These are phyloP conservation scores for Gastrodia elata DNA, from an alignment of 106 monocot species.

Conservation along the genomic window DNA sequence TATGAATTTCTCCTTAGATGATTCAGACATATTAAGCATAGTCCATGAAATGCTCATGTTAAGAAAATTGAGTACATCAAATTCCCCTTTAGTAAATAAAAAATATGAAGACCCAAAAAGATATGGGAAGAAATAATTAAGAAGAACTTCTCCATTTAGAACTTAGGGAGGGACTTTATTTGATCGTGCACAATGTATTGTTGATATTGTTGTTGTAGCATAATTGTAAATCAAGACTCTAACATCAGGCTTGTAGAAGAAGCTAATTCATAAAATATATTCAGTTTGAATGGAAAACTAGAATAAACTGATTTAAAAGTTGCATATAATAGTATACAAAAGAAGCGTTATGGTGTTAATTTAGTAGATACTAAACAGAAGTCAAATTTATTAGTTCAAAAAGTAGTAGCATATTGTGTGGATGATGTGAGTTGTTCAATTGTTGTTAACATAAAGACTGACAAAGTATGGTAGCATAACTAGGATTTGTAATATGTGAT, in stretches of 20 bases:
- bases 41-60: too few species aligned
- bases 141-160: too few species aligned
- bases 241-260: neutral
- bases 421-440: neutral
- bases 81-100: too few species aligned
- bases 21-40: too few species aligned
- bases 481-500: neutral
- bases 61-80: too few species aligned
- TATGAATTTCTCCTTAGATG: too few species aligned
- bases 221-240: neutral
- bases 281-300: neutral
- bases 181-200: too few species aligned
- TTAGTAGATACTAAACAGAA: neutral
- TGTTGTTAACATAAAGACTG: neutral
- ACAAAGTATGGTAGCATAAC: neutral
- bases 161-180: too few species aligned
- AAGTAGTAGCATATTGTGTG: neutral
- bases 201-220: too few species aligned
- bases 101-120: too few species aligned
- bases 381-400: neutral
- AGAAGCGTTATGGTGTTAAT: neutral
- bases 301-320: neutral
- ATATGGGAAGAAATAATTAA: too few species aligned
- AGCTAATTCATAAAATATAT: neutral
- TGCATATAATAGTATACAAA: neutral